Conservation (phyloP, 257 asterid genomes). For the Prunella vulgaris region DNA sequence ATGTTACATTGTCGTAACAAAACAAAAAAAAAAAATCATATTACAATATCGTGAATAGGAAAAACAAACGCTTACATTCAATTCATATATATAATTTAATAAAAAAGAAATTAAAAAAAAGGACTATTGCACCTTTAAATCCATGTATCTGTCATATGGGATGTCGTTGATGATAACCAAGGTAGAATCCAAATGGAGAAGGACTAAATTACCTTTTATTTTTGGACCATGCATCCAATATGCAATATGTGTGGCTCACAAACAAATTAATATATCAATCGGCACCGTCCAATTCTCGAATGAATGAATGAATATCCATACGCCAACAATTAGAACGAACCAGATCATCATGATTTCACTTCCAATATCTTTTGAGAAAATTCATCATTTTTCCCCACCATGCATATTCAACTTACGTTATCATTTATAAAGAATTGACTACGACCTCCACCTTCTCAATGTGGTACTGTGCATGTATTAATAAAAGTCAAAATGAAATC, state of each 20-base stretch:
- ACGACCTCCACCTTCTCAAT: neutral
- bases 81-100: too few relatives aligned
- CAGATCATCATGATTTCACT: neutral
- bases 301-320: neutral
- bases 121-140: neutral
- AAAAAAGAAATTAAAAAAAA: neutral
- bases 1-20: too few relatives aligned
- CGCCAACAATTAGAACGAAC: neutral
- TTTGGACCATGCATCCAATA: conserved; percentile 24
- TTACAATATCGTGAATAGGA: too few relatives aligned
- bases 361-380: neutral
- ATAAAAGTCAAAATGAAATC: neutral
- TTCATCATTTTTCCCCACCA: neutral
- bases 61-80: too few relatives aligned
- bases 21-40: too few relatives aligned
- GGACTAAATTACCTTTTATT: neutral
- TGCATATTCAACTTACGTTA: neutral
- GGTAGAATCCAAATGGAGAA: conserved; percentile 14
- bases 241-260: conserved; percentile 32
- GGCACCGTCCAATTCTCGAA: conserved; percentile 5
- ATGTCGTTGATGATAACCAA: neutral
- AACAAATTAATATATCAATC: neutral
- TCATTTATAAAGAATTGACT: neutral
- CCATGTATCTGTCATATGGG: neutral
- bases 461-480: neutral